Conservation (phyloP, 2,329 filamentous ascomycete species). For the Colletotrichum incanum region DNA sequence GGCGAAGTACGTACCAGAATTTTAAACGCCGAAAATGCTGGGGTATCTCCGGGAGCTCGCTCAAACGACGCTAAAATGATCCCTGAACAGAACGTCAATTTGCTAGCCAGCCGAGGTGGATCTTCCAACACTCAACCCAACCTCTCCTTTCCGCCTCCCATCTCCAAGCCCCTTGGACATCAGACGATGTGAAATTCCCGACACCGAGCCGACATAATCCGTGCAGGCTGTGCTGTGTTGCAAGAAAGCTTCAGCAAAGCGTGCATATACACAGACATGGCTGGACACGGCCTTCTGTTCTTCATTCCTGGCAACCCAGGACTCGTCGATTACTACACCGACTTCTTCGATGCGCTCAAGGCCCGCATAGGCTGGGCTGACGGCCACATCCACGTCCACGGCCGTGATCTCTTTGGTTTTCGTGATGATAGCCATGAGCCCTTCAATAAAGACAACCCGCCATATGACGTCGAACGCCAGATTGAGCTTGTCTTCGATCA, state of each 20-base stretch:
- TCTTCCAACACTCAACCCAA: slow-evolving; percentile 14
- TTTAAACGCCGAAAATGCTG: slow-evolving; percentile 18
- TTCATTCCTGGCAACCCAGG: slow-evolving; percentile 86
- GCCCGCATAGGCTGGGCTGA: slow-evolving; percentile 39
- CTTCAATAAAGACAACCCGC: slow-evolving; percentile 59
- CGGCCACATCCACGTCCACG: slow-evolving; percentile 69
- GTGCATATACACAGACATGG: slow-evolving; percentile 19
- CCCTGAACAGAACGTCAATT: background rate
- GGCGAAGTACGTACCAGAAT: background rate
- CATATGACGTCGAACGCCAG: slow-evolving; percentile 69
- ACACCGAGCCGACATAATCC: slow-evolving; percentile 23
- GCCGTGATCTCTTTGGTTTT: slow-evolving; percentile 73
- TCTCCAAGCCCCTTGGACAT: slow-evolving; percentile 2
- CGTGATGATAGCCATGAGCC: slow-evolving; percentile 66
- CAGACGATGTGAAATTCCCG: slow-evolving; percentile 26
- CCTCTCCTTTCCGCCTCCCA: background rate
- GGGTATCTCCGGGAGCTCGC: slow-evolving; percentile 16
- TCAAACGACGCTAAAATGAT: slow-evolving; percentile 5
- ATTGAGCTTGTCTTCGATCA: slow-evolving; percentile 61
- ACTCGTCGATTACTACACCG: slow-evolving; percentile 79
- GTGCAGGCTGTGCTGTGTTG: slow-evolving; percentile 37
- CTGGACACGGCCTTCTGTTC: slow-evolving; percentile 70
- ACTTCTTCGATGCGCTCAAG: slow-evolving; percentile 71
- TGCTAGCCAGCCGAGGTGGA: slow-evolving; percentile 16
- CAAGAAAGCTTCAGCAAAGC: slow-evolving; percentile 14